Conservation (phyloP, 1,139 yeast species). For the Zhuliangozyma blackwelliae region DNA sequence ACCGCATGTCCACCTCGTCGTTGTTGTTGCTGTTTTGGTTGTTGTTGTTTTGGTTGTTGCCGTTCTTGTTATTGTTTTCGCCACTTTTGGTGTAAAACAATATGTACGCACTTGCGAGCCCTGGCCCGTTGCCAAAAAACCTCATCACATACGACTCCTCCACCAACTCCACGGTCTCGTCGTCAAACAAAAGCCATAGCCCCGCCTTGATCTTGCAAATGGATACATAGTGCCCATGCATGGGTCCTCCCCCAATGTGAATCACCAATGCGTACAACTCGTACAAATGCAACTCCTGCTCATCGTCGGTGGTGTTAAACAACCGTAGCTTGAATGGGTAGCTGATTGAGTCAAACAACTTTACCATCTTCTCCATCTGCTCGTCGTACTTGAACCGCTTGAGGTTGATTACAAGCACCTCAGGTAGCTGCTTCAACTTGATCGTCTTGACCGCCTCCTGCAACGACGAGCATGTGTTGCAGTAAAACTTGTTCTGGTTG, state of each 20-base stretch:
- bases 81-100: slow-evolving; percentile 58
- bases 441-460: slow-evolving; percentile 96
- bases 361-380: slow-evolving; percentile 73
- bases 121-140: slow-evolving; percentile 86
- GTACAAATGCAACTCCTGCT: slow-evolving; percentile 49
- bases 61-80: too few relatives aligned
- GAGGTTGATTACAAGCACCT: slow-evolving; percentile 73
- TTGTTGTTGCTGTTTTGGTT: slow-evolving; percentile 15
- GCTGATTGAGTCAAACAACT: slow-evolving; percentile 78
- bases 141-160: slow-evolving; percentile 79
- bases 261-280: slow-evolving; percentile 84
- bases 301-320: slow-evolving; percentile 62
- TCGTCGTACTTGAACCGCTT: slow-evolving; percentile 92
- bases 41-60: too few relatives aligned
- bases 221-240: slow-evolving; percentile 94
- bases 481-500: slow-evolving; percentile 86
- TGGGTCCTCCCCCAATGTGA: slow-evolving; percentile 96
- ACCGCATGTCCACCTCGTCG: slow-evolving; percentile 24
- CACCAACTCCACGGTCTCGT: slow-evolving; percentile 88
- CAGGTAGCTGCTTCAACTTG: slow-evolving; percentile 74
- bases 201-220: slow-evolving; percentile 73
- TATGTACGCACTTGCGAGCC: slow-evolving; percentile 88
- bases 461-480: slow-evolving; percentile 84
- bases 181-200: slow-evolving; percentile 93
- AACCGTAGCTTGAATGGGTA: slow-evolving; percentile 74